These are phyloP conservation scores for Clonostachys byssicola DNA, from an alignment of 2,329 filamentous ascomycete genomes.

Conservation along the genomic window DNA sequence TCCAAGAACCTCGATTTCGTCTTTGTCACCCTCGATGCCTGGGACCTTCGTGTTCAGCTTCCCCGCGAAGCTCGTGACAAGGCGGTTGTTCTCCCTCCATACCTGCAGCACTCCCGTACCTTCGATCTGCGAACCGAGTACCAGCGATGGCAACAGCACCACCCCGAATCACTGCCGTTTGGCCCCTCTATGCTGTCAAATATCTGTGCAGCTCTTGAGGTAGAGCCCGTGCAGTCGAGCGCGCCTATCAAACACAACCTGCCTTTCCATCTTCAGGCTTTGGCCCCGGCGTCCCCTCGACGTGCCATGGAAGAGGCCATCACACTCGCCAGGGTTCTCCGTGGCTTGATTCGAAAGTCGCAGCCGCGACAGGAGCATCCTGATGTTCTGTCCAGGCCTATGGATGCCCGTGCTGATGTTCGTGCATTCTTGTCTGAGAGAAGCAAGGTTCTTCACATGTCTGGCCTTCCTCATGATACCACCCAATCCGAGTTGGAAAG, in stretches of 20 bases:
- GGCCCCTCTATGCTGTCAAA: constrained; percentile 93
- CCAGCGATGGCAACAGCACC: constrained; percentile 96
- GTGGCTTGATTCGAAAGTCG: constrained; percentile 91
- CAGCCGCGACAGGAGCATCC: constrained; percentile 91
- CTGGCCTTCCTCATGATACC: constrained; percentile 92
- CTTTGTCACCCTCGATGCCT: constrained; percentile 96
- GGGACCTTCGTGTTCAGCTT: constrained; percentile 96
- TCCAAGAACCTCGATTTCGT: constrained; percentile 94
- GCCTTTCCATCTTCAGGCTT: constrained; percentile 93
- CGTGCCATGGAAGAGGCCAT: constrained; percentile 97
- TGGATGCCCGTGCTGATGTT: constrained; percentile 96
- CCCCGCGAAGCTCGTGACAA: constrained; percentile 97
- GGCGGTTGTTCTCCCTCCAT: constrained; percentile 91
- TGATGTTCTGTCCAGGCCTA: constrained; percentile 88
- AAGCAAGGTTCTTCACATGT: constrained; percentile 98
- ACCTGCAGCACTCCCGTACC: constrained; percentile 94
- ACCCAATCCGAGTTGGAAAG: constrained; percentile 98
- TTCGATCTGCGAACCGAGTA: constrained; percentile 98
- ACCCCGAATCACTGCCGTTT: constrained; percentile 95
- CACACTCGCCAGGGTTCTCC: constrained; percentile 86
- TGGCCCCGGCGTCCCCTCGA: constrained; percentile 91
- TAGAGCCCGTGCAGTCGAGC: constrained; percentile 95
- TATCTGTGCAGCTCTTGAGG: constrained; percentile 96
- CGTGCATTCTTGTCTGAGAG: constrained; percentile 93
- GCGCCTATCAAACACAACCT: constrained; percentile 98